A percentile compares a stretch with the other conserved stretches of the same genome.
Evolutionary conservation across 208 protist species (phyloP).

Genomic region (Trypanosoma avium): DNA sequence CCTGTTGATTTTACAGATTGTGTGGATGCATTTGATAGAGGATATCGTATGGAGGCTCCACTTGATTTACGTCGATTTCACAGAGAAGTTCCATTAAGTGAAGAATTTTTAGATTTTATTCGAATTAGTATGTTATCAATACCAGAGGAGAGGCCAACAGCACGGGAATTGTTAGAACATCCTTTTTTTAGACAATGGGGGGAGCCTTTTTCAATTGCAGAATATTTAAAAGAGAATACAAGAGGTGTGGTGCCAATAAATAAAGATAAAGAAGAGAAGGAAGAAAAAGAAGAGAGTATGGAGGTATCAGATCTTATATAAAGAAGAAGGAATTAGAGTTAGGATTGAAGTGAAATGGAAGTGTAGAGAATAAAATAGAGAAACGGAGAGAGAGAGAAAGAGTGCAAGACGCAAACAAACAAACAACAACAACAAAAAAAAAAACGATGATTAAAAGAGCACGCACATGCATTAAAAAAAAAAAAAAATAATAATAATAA

Average conservation of each 20-base stretch:
- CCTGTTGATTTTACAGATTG: slow-evolving; percentile 63
- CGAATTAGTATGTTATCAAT: slow-evolving; percentile 56
- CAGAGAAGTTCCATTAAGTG: slow-evolving; percentile 42
- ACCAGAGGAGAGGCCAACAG: slow-evolving; percentile 65
- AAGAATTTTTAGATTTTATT: slow-evolving; percentile 74
- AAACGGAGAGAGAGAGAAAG: background rate
- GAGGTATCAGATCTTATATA: no score
- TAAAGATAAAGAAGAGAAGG: background rate
- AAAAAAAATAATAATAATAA: no score
- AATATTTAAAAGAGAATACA: slow-evolving; percentile 37
- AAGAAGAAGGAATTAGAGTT: no score
- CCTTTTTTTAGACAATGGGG: slow-evolving; percentile 87
- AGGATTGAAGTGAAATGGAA: no score
- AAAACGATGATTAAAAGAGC: background rate
- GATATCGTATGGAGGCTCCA: slow-evolving; percentile 42
- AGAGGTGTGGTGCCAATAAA: background rate
- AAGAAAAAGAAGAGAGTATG: background rate
- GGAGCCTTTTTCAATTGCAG: slow-evolving; percentile 66
- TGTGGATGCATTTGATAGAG: slow-evolving; percentile 71
- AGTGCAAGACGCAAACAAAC: no score
- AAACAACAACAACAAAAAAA: background rate
- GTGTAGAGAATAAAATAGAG: background rate
- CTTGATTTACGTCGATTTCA: slow-evolving; percentile 40
- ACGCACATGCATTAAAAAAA: no score
- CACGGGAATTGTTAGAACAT: slow-evolving; percentile 83